Percentiles rank a stretch among this genome's conserved stretches.
These are phyloP conservation scores for Dryas drummondii DNA, from an alignment of 306 rosid genomes.

Conservation along the genomic window DNA sequence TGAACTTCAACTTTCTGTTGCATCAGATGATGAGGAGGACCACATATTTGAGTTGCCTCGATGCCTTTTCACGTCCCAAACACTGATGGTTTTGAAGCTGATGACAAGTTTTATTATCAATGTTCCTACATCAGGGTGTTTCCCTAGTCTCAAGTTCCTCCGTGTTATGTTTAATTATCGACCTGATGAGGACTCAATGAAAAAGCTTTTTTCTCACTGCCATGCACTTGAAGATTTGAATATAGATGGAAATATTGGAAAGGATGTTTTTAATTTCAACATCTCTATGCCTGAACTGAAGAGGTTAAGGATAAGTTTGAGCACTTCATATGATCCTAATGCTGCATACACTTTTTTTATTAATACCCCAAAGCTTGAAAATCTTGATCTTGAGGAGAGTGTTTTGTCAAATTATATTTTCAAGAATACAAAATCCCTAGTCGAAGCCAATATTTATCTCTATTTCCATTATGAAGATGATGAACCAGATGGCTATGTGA, in stretches of 20 bases:
- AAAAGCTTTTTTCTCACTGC: neutral
- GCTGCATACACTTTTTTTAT: neutral
- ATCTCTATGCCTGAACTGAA: neutral
- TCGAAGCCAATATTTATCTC: neutral
- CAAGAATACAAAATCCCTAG: neutral
- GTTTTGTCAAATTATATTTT: neutral
- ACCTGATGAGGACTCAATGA: neutral
- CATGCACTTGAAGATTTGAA: neutral
- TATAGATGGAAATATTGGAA: neutral
- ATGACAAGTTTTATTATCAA: neutral
- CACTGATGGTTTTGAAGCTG: neutral
- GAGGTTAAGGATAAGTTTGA: neutral
- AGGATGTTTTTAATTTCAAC: neutral
- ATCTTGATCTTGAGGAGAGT: neutral
- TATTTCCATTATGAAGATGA: neutral
- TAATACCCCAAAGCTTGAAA: neutral
- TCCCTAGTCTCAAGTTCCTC: neutral
- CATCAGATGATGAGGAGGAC: neutral
- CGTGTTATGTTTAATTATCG: no score
- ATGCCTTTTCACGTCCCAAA: slow-evolving; percentile 2
- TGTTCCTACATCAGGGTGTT: neutral
- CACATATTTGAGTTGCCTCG: neutral
- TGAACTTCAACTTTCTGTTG: neutral
- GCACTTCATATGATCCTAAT: neutral
- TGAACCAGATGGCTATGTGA: no score